These are phyloP conservation scores for Clavariopsis aquatica DNA, from an alignment of 495 filamentous ascomycete genomes.

Conservation along the genomic window DNA sequence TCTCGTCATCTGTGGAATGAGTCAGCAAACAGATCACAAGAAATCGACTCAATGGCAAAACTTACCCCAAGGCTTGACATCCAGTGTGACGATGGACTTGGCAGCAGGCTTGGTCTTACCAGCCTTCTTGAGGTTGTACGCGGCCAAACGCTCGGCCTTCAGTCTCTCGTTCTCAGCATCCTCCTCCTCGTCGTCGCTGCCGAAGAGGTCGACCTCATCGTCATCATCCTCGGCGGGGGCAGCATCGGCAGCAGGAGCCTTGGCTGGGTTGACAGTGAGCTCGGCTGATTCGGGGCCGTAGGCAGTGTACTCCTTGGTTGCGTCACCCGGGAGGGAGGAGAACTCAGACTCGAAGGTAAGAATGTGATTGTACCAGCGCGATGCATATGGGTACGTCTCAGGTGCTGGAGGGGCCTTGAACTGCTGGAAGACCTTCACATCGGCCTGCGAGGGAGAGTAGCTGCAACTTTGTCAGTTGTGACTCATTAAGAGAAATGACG, in stretches of 20 bases:
- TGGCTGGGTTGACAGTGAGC: conserved; percentile 78
- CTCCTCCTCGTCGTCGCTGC: conserved; percentile 86
- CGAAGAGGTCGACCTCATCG: conserved; percentile 87
- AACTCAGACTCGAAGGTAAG: conserved; percentile 88
- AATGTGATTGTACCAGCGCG: conserved; percentile 99
- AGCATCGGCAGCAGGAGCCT: conserved; percentile 67
- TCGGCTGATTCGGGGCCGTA: conserved; percentile 85
- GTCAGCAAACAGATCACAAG: conserved; percentile 17
- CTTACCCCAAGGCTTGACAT: conserved; percentile 99
- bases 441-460: conserved; percentile 85
- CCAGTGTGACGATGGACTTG: conserved; percentile 92
- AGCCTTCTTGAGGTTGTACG: conserved; percentile 97
- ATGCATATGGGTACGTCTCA: conserved; percentile 87
- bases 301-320: conserved; percentile 79
- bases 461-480: conserved; percentile 50
- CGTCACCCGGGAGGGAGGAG: conserved; percentile 84
- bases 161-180: conserved; percentile 80
- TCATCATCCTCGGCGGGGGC: conserved; percentile 77
- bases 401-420: conserved; percentile 72
- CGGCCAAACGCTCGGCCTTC: conserved; percentile 83
- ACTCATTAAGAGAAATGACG: not conserved
- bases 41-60: conserved; percentile 32
- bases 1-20: conserved; percentile 77
- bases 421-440: conserved; percentile 91
- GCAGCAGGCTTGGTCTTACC: conserved; percentile 84